Evolutionary conservation across 495 filamentous ascomycete species (phyloP), one percentile per base, ranked within the genome.

Genomic region (Aspergillus sclerotioniger): DNA sequence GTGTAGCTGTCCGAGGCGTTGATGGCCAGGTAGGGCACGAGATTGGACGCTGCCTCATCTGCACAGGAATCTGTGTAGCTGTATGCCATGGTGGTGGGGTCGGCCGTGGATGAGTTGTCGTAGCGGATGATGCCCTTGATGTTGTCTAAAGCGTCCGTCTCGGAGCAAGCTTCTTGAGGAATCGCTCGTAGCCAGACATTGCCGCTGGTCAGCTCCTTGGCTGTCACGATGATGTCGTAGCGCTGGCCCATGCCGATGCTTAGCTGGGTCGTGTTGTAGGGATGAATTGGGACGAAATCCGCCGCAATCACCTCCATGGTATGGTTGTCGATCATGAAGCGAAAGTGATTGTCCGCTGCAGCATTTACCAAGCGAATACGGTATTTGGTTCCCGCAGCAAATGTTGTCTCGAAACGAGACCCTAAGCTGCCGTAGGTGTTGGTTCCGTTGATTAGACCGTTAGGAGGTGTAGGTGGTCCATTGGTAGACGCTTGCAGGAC

Each of bases 121-220:
- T 86, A 90, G 49, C 79, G 70, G 3, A 87, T 58, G n/a, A 88
- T 84, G 6, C 82, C 85, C 21, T 62, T 74, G 59, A 83, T 85
- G 53, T 83, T 75, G n/a, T 77, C 70, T 1, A 61, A 61, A 21
- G 67, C 77, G 28, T 61, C 61, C 20, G 78, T 80, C 12, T 68
- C 62, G 15, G 77, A 65, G 31, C 80, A 83, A 1, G 69, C 64
- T 0, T 56, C 54, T 62, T 82, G 79, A 0, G 81, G 77, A n/a
- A 82, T 77, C 13, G 82, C 76, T 17, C 86, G 78, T 33, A 88
- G 77, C 88, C 88, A 91, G 74, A 86, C 89, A 60, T 83, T 80
- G n/a, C 60, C 65, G 8, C 61, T 31, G 0, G 55, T 53, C 7
- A 57, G 48, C 54, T 82, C 65, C 52, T 79, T 74, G 25, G 86